Percentiles rank a stretch among this genome's conserved stretches.
phyloP scores from a whole-genome alignment of 768 basidiomycete genomes.

The Boletus rubropictus region DNA sequence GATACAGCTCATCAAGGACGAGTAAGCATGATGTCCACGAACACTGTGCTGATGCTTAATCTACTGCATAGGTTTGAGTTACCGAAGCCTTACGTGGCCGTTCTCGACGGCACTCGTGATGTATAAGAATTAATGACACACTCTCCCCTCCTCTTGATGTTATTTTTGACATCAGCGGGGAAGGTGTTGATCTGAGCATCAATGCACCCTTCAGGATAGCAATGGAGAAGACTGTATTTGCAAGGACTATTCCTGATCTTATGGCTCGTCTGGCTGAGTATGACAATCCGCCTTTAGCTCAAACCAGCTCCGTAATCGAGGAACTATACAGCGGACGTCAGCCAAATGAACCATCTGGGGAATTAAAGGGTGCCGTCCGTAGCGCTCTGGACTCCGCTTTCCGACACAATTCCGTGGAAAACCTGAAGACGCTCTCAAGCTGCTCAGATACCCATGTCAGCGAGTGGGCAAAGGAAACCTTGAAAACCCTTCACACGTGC shows the following conservation, averaged over 20 bases:
- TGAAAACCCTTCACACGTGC: slow-evolving; percentile 54
- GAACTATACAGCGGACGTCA: slow-evolving; percentile 55
- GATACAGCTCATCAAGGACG: slow-evolving; percentile 85
- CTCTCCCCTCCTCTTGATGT: slow-evolving; percentile 3
- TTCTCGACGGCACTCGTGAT: slow-evolving; percentile 91
- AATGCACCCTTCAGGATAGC: slow-evolving; percentile 88
- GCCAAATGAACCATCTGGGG: slow-evolving; percentile 45
- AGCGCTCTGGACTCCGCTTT: slow-evolving; percentile 79
- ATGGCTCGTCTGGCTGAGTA: slow-evolving; percentile 56
- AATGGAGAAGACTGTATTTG: slow-evolving; percentile 85
- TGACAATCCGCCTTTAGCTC: slow-evolving; percentile 34
- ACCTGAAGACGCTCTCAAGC: slow-evolving; percentile 41
- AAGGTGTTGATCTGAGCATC: slow-evolving; percentile 83
- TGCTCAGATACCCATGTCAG: slow-evolving; percentile 42
- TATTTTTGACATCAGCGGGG: slow-evolving; percentile 64
- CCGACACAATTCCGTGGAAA: slow-evolving; percentile 60
- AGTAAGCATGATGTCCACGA: slow-evolving; percentile 47
- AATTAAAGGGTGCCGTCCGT: slow-evolving; percentile 57
- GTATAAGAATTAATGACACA: slow-evolving; percentile 6
- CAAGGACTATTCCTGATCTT: slow-evolving; percentile 65
- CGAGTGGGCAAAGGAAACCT: slow-evolving; percentile 70
- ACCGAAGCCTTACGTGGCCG: slow-evolving; percentile 82
- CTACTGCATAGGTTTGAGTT: slow-evolving; percentile 60
- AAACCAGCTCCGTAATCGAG: slow-evolving; percentile 66
- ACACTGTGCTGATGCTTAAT: slow-evolving; percentile 4